phyloP scores from a whole-genome alignment of 371 early-diverging fungal species.

The Apophysomyces ossiformis region DNA sequence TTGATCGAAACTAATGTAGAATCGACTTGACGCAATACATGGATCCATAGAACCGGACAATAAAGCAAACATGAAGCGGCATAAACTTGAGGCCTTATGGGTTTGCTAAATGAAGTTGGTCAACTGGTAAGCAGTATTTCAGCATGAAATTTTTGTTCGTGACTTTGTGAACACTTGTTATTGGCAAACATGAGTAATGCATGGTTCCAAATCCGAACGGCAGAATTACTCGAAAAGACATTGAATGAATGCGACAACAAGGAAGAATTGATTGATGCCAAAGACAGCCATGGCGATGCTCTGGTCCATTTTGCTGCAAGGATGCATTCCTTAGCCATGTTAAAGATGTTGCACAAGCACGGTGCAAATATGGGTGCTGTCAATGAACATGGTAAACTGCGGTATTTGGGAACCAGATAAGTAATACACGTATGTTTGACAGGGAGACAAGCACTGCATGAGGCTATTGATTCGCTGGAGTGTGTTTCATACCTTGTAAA shows the following conservation, averaged over 20 bases:
- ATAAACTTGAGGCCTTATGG: too few species aligned
- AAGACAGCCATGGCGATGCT: constrained; percentile 51
- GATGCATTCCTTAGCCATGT: constrained; percentile 31
- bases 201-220: constrained; percentile 1
- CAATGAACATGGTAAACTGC: constrained; percentile 48
- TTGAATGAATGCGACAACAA: not conserved
- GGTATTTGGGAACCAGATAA: not conserved
- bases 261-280: constrained; percentile 21
- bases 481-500: constrained; percentile 40
- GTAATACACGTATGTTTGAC: not conserved
- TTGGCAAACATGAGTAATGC: not conserved
- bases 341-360: constrained; percentile 32
- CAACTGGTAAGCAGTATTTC: not conserved
- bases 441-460: constrained; percentile 57
- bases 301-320: constrained; percentile 57
- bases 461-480: constrained; percentile 50
- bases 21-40: too few species aligned
- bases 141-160: not conserved
- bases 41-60: too few species aligned
- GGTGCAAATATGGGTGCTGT: constrained; percentile 44
- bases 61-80: not conserved
- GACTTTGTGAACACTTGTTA: not conserved
- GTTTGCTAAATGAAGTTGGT: too few species aligned
- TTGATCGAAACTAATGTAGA: too few species aligned
- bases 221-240: not conserved